phyloP scores from a whole-genome alignment of 805 yeast species.

The Crinitomyces ghanaensis region DNA sequence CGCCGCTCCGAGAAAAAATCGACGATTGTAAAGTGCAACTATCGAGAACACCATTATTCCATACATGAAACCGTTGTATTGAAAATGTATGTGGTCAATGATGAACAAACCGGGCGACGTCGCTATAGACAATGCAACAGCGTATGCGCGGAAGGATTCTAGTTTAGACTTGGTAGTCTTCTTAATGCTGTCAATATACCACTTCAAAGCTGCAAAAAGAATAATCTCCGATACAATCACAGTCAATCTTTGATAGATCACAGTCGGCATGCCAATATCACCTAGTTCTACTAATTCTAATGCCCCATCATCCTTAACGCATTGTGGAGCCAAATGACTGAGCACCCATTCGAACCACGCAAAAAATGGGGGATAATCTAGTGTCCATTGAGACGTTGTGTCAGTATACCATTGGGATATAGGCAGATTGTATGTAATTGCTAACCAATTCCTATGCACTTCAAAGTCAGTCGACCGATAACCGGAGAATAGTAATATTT shows the following conservation, averaged over 20 bases:
- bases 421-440: constrained; percentile 72
- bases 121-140: constrained; percentile 69
- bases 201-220: constrained; percentile 58
- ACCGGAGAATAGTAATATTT: constrained; percentile 56
- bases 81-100: constrained; percentile 94
- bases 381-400: constrained; percentile 76
- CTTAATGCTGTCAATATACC: constrained; percentile 41
- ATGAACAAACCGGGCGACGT: constrained; percentile 84
- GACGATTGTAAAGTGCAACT: constrained; percentile 51
- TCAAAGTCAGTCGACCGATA: constrained; percentile 95
- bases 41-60: constrained; percentile 70
- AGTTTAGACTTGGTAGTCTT: constrained; percentile 1
- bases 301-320: constrained; percentile 64
- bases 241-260: constrained; percentile 69
- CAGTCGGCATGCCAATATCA: constrained; percentile 62
- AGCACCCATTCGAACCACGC: constrained; percentile 88
- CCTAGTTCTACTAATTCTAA: constrained; percentile 57
- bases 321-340: constrained; percentile 55
- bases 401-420: constrained; percentile 75
- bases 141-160: constrained; percentile 43
- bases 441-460: constrained; percentile 95
- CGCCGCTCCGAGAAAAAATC: constrained; percentile 42
- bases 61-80: constrained; percentile 88
- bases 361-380: constrained; percentile 96
- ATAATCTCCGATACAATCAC: constrained; percentile 71